Conservation (phyloP, 192 early-diverging fungal genomes). For the Coemansia furcata region DNA sequence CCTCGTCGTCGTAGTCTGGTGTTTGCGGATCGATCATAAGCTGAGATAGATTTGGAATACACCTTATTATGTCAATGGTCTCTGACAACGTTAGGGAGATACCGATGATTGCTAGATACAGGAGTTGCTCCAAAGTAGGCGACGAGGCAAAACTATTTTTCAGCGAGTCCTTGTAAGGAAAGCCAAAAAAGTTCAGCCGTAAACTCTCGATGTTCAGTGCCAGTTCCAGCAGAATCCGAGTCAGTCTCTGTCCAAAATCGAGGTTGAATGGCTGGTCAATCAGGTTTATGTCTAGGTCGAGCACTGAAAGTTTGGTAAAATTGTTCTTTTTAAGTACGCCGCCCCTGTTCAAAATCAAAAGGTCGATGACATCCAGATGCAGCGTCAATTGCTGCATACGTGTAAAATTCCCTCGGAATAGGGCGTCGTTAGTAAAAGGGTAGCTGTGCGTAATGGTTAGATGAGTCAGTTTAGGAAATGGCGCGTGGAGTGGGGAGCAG, state of each 20-base stretch:
- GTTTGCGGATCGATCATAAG: conserved; percentile 13
- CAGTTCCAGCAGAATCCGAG: conserved; percentile 1
- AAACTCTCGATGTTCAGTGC: conserved; percentile 5
- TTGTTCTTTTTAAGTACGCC: not conserved
- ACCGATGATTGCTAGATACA: not conserved
- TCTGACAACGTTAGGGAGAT: not conserved
- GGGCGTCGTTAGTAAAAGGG: conserved; percentile 11
- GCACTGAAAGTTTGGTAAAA: not conserved
- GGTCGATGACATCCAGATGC: not conserved
- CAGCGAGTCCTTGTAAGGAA: conserved; percentile 8
- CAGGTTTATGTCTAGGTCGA: conserved; percentile 10
- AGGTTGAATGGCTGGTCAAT: conserved; percentile 4
- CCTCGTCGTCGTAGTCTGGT: not conserved
- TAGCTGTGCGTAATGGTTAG: conserved; percentile 8
- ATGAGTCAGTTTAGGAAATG: not conserved
- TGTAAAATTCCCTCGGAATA: conserved; percentile 17
- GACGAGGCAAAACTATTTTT: not conserved
- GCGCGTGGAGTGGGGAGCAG: not conserved
- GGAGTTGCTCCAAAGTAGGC: not conserved
- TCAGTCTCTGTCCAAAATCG: conserved; percentile 2
- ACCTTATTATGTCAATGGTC: not conserved
- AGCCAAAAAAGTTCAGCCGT: conserved; percentile 2
- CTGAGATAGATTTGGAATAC: conserved; percentile 11
- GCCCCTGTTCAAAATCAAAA: not conserved
- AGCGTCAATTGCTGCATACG: conserved; percentile 9